phyloP scores from a whole-genome alignment of 495 filamentous ascomycete species.

The Massariosphaeria phaeospora region DNA sequence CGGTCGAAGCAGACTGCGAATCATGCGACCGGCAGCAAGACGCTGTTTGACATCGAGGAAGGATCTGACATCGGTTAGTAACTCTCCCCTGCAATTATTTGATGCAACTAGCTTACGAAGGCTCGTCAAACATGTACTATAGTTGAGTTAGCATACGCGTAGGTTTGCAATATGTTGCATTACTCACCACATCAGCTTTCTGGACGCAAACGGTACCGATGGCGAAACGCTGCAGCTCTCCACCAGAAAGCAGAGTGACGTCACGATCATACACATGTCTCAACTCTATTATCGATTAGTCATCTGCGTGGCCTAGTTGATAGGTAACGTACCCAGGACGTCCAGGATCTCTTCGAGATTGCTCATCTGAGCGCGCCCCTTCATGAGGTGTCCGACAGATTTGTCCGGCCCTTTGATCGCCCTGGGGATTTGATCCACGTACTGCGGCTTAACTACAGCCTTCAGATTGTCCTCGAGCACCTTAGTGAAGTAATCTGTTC shows the following conservation, averaged over 20 bases:
- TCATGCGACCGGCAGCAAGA: constrained; percentile 83
- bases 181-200: constrained; percentile 71
- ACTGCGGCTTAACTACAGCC: constrained; percentile 97
- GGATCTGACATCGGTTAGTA: constrained; percentile 43
- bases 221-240: constrained; percentile 95
- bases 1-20: constrained; percentile 78
- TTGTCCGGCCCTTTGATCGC: constrained; percentile 76
- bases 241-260: constrained; percentile 83
- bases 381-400: constrained; percentile 69
- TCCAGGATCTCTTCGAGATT: constrained; percentile 84
- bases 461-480: constrained; percentile 93
- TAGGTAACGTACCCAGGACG: constrained; percentile 55
- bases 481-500: constrained; percentile 93
- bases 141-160: constrained; percentile 21
- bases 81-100: background rate
- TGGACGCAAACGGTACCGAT: constrained; percentile 94
- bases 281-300: constrained; percentile 54
- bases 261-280: constrained; percentile 82
- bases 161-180: background rate
- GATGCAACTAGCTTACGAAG: constrained; percentile 48
- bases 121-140: constrained; percentile 99
- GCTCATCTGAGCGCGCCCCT: constrained; percentile 64
- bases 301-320: background rate
- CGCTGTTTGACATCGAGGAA: constrained; percentile 98
- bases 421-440: constrained; percentile 94